Conservation (phyloP, 2,329 filamentous ascomycete species). For the Madurella mycetomatis region DNA sequence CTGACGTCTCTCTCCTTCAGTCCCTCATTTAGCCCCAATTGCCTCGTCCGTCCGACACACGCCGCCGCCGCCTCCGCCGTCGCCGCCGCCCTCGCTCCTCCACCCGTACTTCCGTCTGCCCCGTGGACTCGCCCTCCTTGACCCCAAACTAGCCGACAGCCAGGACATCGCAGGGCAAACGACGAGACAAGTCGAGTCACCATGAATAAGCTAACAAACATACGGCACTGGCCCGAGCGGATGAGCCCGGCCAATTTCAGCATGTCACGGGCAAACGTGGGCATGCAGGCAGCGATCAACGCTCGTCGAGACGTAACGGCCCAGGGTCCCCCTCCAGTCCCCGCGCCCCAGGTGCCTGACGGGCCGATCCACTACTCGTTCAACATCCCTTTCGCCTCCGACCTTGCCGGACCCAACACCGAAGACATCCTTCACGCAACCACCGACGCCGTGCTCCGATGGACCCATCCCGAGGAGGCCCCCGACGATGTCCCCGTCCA, state of each 20-base stretch:
- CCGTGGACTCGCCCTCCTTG: background rate
- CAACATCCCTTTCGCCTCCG: conserved; percentile 94
- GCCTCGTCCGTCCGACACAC: conserved; percentile 7
- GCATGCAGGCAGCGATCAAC: conserved; percentile 49
- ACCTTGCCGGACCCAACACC: conserved; percentile 84
- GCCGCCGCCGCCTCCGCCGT: conserved; percentile 5
- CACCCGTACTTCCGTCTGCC: background rate
- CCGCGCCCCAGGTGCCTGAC: conserved; percentile 68
- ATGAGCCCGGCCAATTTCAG: conserved; percentile 61
- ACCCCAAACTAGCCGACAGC: background rate
- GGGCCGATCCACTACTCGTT: conserved; percentile 87
- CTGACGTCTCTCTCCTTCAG: conserved; percentile 24
- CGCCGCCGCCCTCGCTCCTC: conserved; percentile 10
- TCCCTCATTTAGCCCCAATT: conserved; percentile 25
- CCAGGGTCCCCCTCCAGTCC: conserved; percentile 51
- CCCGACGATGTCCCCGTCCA: conserved; percentile 79
- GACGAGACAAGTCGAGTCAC: conserved; percentile 30
- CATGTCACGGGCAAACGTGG: conserved; percentile 55
- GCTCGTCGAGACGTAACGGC: conserved; percentile 54
- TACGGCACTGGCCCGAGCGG: conserved; percentile 68
- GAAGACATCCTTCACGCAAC: conserved; percentile 95
- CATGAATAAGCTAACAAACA: conserved; percentile 69
- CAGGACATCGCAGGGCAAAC: conserved; percentile 8
- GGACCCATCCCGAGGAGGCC: conserved; percentile 87
- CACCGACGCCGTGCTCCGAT: conserved; percentile 78